These are phyloP conservation scores for Sinapis alba DNA, from an alignment of 441 rosid genomes.

Conservation along the genomic window DNA sequence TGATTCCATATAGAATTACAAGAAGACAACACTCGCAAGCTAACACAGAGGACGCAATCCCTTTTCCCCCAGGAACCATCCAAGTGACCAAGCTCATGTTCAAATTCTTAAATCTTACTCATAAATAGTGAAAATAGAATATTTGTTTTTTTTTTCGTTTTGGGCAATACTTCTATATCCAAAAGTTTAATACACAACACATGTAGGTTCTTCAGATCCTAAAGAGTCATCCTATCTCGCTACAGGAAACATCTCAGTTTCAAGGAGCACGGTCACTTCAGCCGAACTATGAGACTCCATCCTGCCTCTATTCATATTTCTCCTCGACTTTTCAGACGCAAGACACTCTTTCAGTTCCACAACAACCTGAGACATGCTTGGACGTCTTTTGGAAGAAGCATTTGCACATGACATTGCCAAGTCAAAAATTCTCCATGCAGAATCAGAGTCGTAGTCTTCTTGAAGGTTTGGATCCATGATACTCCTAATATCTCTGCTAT, in stretches of 20 bases:
- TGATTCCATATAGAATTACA: not conserved
- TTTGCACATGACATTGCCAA: constrained; percentile 21
- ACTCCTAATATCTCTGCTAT: not conserved
- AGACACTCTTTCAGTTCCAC: constrained; percentile 18
- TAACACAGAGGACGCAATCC: not conserved
- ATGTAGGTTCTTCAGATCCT: not conserved
- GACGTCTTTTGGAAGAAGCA: constrained; percentile 12
- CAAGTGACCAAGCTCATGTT: not conserved
- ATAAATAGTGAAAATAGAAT: not conserved
- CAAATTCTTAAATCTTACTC: not conserved
- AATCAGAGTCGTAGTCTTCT: not conserved
- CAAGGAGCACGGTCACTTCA: constrained; percentile 11
- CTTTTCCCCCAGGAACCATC: not conserved
- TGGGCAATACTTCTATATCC: not conserved
- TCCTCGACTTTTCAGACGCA: not conserved
- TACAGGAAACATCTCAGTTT: not conserved
- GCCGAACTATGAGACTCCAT: not conserved
- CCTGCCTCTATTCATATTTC: not conserved
- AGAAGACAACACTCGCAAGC: not conserved
- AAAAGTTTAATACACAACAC: not conserved
- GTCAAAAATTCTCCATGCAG: constrained; percentile 16
- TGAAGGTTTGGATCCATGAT: constrained; percentile 19
- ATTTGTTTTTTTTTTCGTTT: not conserved
- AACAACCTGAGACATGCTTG: constrained; percentile 17
- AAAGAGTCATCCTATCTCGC: not conserved